Percentiles rank a stretch among this genome's conserved stretches.
These are phyloP conservation scores for Ilex paraguariensis DNA, from an alignment of 305 asterid genomes.

Conservation along the genomic window DNA sequence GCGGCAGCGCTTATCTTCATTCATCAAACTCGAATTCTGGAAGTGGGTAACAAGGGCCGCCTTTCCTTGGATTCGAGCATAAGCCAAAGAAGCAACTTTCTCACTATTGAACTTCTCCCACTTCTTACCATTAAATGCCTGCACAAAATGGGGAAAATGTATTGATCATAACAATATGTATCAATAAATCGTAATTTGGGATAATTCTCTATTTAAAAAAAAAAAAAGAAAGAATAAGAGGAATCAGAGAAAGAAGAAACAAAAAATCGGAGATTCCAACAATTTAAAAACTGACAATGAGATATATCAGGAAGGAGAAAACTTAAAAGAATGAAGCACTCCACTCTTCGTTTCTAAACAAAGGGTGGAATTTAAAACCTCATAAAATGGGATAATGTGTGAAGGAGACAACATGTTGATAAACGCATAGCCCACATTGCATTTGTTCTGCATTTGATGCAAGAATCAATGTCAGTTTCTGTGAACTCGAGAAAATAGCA, in stretches of 20 bases:
- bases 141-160: constrained; percentile 10
- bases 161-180: neutral
- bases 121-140: constrained; percentile 66
- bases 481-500: neutral
- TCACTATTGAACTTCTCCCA: constrained; percentile 90
- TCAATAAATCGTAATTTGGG: neutral
- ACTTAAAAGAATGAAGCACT: too few relatives aligned
- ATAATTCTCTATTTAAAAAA: too few relatives aligned
- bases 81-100: constrained; percentile 72
- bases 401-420: constrained; percentile 65
- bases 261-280: too few relatives aligned
- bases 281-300: neutral
- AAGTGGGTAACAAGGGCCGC: constrained; percentile 66
- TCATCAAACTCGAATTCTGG: constrained; percentile 76
- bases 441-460: constrained; percentile 54
- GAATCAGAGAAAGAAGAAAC: too few relatives aligned
- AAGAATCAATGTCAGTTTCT: constrained; percentile 1
- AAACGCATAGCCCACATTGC: constrained; percentile 88
- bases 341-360: neutral
- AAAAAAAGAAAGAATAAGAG: too few relatives aligned
- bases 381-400: constrained; percentile 54
- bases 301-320: neutral
- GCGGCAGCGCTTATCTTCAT: constrained; percentile 66
- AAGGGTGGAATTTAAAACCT: constrained; percentile 30
- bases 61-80: constrained; percentile 79